Evolutionary conservation across 768 basidiomycete genomes (phyloP), one percentile per base, ranked within the genome.

Genomic region (Hemileccinum rubropunctum): DNA sequence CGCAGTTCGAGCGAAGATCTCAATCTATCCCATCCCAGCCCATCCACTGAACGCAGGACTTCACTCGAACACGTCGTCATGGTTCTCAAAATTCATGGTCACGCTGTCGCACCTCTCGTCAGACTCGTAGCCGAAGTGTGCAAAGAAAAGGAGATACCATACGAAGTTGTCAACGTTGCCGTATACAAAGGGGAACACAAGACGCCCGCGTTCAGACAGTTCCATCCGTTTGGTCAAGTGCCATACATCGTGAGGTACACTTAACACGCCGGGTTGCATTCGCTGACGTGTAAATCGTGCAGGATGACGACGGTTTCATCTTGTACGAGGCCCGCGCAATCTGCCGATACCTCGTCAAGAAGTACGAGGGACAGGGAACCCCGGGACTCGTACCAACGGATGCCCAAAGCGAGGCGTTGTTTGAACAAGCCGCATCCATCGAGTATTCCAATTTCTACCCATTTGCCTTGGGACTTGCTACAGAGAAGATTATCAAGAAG

Each of bases 401-500:
- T 27, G 47, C 48, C 17, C 21, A 50, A 36, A 28, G 11, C 34
- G 57, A 48, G 26, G 59, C 54, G 11, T 20, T 56, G 6, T 66
- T 66, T 17, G 54, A 66, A 41, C 59, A 64, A 35, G 62, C 54
- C 3, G 50, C 52, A 18, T 63, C 62, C 1, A 33, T 64, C 35
- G 59, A 64, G 34, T 39, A 40, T 42, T 47, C 42, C 14, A 62
- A 82, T 59, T 88, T 86, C 52, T 74, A 86, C 45, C 63, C 74
- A 0, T 71, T 60, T 49, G 83, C 76, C 0, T 45, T 59, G 14
- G 66, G 62, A 2, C 64, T 81, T 6, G 68, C 73, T 7, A 52
- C 46, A 4, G 83, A 88, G 63, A 74, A 72, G 53, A 58, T 81
- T n/a, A 71, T 76, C 52, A 80, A 80, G 53, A 64, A 62, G 81